Conservation (phyloP, 2,329 filamentous ascomycete genomes). For the Claviceps quebecensis region DNA sequence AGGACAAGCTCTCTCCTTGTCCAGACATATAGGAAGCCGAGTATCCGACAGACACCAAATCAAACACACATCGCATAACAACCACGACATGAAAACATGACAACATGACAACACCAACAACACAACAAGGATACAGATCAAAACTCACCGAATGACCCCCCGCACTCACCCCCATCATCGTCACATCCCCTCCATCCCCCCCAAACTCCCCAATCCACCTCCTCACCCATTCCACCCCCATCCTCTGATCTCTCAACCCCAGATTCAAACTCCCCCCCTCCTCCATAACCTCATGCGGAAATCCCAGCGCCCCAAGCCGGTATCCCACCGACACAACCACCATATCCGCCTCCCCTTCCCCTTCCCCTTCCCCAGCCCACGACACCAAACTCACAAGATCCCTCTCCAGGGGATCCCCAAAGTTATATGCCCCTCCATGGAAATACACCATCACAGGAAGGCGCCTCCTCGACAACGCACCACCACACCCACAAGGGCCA, state of each 20-base stretch:
- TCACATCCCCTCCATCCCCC: slow-evolving; percentile 37
- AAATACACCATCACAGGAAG: slow-evolving; percentile 43
- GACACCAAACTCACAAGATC: slow-evolving; percentile 49
- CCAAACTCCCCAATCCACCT: slow-evolving; percentile 46
- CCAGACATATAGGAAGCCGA: no score
- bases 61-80: no score
- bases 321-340: slow-evolving; percentile 49
- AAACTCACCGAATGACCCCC: slow-evolving; percentile 44
- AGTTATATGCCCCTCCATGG: slow-evolving; percentile 50
- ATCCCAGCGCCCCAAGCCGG: slow-evolving; percentile 54
- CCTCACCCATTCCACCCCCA: slow-evolving; percentile 45
- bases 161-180: slow-evolving; percentile 46
- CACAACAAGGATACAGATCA: not conserved
- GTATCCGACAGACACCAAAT: no score
- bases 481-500: no score
- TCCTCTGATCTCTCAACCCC: slow-evolving; percentile 48
- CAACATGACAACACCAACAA: no score
- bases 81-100: no score
- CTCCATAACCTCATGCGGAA: slow-evolving; percentile 36
- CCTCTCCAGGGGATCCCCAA: slow-evolving; percentile 36
- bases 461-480: not conserved
- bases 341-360: slow-evolving; percentile 28
- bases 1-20: no score
- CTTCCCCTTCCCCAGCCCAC: slow-evolving; percentile 29
- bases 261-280: slow-evolving; percentile 47